Evolutionary conservation across 352 stramenopile genomes (phyloP), one percentile per base, ranked within the genome.

Genomic region (Phytophthora chlamydospora): DNA sequence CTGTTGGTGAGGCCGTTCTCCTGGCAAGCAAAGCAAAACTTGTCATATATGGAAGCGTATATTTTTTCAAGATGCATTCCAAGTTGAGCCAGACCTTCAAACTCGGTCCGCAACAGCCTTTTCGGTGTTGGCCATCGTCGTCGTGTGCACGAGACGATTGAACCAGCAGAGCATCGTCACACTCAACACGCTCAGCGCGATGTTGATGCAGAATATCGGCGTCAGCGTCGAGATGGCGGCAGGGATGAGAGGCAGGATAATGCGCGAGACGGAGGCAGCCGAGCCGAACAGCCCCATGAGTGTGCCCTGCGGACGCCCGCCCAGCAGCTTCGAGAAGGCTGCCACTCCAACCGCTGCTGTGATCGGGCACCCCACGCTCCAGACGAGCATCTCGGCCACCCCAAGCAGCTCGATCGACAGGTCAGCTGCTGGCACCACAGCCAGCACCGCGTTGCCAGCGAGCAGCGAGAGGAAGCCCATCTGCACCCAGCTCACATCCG

Each of bases 211-310:
- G 32, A 92, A 92, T 4, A 92, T 73, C 2, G 81, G 75, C 29
- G 77, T 80, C 45, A 92, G 55, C 33, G 75, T 72, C 16, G 77
- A 70, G 40, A 90, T 80, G 17, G 80, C 76, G 4, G 80, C 80
- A 4, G 80, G 80, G 40, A 92, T 38, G 32, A 92, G 68, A 19
- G 83, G 83, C 11, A 92, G 46, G 14, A 90, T 68, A 54, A 92
- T 92, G n/a, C 83, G 79, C 21, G 80, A 88, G 14, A 90, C 71
- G 0, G 83, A 90, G 14, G 79, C 79, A 1, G 83, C 78, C 11
- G 83, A 90, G 8, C 83, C 83, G 7, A 90, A 75, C 21, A 89
- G 40, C 0, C 80, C 83, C 83, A 92, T 92, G 13, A 88, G 68
- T 31, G 76, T 88, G 38, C 83, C 83, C 46, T 92, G 83, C 2